Evolutionary conservation across 1,139 yeast species (phyloP).

Genomic region (Saccharomyces hybrid): DNA sequence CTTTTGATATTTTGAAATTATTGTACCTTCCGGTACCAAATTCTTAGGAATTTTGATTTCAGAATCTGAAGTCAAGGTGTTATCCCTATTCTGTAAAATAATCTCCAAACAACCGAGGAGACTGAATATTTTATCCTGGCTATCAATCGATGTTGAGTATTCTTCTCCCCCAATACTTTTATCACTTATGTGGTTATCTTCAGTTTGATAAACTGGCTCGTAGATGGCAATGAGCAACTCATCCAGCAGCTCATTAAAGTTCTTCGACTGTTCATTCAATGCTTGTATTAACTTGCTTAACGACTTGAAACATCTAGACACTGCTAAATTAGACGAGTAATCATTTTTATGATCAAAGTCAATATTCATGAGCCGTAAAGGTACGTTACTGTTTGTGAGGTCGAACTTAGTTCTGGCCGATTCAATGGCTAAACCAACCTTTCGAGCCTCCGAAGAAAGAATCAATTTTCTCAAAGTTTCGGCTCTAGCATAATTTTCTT

Average conservation of each 20-base stretch:
- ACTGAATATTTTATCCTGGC: conserved; percentile 63
- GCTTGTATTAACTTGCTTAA: conserved; percentile 12
- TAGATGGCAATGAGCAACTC: conserved; percentile 41
- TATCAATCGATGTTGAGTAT: conserved; percentile 61
- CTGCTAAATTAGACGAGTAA: conserved; percentile 17
- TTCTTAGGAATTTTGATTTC: conserved; percentile 16
- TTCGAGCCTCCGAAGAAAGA: conserved; percentile 17
- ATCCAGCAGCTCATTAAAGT: conserved; percentile 49
- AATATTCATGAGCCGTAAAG: conserved; percentile 17
- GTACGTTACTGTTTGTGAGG: conserved; percentile 15
- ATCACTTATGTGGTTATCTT: conserved; percentile 46
- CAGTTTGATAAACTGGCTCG: conserved; percentile 41
- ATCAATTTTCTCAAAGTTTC: conserved; percentile 52
- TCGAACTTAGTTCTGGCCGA: conserved; percentile 16
- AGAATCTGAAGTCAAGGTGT: conserved; percentile 36
- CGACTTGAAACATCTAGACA: conserved; percentile 18
- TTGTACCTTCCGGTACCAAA: conserved; percentile 13
- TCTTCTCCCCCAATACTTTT: conserved; percentile 42
- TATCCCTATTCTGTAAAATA: conserved; percentile 50
- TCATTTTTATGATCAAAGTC: conserved; percentile 14
- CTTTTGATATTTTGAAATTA: conserved; percentile 21
- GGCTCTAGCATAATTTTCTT: conserved; percentile 51
- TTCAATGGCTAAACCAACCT: conserved; percentile 24
- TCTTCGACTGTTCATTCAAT: conserved; percentile 50
- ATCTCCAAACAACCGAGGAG: conserved; percentile 56